Conservation (phyloP, 2,329 filamentous ascomycete genomes). For the Dactylellina leptospora region DNA sequence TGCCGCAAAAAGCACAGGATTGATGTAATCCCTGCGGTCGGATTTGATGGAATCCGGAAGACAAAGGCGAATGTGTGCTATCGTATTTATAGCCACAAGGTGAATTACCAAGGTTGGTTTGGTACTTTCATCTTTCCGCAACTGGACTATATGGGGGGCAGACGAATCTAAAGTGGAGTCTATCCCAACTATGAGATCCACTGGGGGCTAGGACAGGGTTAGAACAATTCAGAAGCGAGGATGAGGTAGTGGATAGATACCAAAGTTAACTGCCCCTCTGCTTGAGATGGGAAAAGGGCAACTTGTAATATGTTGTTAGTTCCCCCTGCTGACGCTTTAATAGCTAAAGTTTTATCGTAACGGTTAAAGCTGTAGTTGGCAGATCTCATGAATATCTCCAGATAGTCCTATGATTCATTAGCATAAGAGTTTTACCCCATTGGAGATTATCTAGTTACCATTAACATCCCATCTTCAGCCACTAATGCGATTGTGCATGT, state of each 20-base stretch:
- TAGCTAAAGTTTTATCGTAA: background rate
- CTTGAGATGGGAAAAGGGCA: constrained; percentile 20
- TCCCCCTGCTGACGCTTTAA: too few species aligned
- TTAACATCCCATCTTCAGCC: constrained; percentile 24
- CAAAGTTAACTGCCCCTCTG: background rate
- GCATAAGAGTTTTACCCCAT: background rate
- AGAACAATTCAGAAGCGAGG: too few species aligned
- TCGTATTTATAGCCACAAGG: constrained; percentile 34
- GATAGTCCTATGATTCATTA: constrained; percentile 21
- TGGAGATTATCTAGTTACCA: constrained; percentile 17
- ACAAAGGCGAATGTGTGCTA: constrained; percentile 31
- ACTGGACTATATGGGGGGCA: constrained; percentile 10
- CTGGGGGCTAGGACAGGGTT: constrained; percentile 14
- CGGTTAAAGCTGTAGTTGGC: constrained; percentile 18
- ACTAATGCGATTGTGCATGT: constrained; percentile 28
- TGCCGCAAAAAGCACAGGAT: constrained; percentile 25
- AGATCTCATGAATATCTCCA: constrained; percentile 36
- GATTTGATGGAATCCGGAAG: constrained; percentile 12
- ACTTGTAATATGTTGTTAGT: constrained; percentile 20
- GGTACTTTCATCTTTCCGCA: background rate
- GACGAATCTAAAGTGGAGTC: constrained; percentile 36
- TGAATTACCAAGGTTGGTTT: constrained; percentile 18
- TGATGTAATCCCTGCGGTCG: constrained; percentile 17
- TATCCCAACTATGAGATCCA: constrained; percentile 29
- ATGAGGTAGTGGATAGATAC: constrained; percentile 8